Evolutionary conservation across 768 basidiomycete species (phyloP), one percentile per base, ranked within the genome.

Genomic region (Suillus ampliporus): DNA sequence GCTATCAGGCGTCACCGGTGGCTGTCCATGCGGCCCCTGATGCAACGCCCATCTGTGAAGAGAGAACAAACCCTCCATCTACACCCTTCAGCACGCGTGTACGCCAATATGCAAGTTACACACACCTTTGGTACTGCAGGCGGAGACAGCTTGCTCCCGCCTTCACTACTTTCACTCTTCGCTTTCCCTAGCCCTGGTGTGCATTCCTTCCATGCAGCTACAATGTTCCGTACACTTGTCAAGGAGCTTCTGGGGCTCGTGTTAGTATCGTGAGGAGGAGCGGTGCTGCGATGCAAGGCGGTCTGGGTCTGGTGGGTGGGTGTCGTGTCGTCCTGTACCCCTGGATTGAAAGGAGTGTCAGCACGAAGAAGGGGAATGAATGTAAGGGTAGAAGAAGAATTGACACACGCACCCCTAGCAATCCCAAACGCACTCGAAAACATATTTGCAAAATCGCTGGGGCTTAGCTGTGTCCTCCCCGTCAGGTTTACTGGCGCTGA

Each of bases 171-270:
- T 34, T 64, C 67, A 19, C 62, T 46, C 0, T 69, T 77, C 26
- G 65, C 44, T 17, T 75, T 68, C 3, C 76, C 76, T 14, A 78
- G 64, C 23, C 80, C 78, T 0, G 82, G 89, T 0, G 89, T 89
- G 21, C 89, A 84, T 64, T 91, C 89, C 71, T 92, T 93, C 91
- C 92, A 94, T 8, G 89, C 80, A 0, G 87, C 84, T 9, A 94
- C 89, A 43, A 93, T 86, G 66, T 93, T 93, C 37, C 90, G 84
- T 26, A 94, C 89, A 5, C 88, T 90, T 1, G 87, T 81, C 31
- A 91, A 78, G 1, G 91, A 89, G 5, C 89, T 90, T 10, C 89
- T 84, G 5, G 91, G 89, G 4, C 88, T 86, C 21, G 80, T 80
- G 23, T 56, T 56, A 13, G 17, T 13, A 5, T 56, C 38, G 17